phyloP scores from a whole-genome alignment of 2,329 filamentous ascomycete species.

The Fusarium mangiferae region DNA sequence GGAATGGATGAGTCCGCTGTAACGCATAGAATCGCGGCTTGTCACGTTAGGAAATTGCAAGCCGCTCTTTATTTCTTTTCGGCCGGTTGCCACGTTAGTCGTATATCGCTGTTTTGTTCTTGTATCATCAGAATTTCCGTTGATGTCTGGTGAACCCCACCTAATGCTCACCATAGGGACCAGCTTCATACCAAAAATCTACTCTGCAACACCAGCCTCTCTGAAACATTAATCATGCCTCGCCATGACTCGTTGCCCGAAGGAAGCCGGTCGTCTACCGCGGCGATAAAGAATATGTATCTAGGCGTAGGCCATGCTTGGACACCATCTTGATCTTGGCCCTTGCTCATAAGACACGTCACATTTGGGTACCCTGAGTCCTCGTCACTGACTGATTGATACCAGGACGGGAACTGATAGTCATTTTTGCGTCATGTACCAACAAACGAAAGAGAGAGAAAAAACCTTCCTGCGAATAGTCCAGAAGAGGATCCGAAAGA shows the following conservation, averaged over 20 bases:
- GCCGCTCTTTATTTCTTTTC: background rate
- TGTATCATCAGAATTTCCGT: background rate
- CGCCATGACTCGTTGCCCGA: conserved; percentile 30
- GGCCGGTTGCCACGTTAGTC: background rate
- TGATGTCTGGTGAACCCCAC: background rate
- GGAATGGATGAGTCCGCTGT: background rate
- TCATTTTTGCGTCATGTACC: conserved; percentile 20
- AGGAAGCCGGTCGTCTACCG: conserved; percentile 5
- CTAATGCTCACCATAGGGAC: conserved; percentile 3
- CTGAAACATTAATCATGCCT: conserved; percentile 12
- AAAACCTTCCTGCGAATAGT: conserved; percentile 9
- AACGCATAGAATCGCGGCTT: background rate
- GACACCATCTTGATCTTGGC: conserved; percentile 17
- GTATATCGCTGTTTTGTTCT: background rate
- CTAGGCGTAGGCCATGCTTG: background rate
- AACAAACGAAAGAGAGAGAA: background rate
- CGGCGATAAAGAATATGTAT: conserved; percentile 2
- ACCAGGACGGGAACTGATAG: conserved; percentile 33
- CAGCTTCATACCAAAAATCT: conserved; percentile 20
- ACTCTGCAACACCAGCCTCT: conserved; percentile 32
- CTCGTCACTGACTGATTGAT: conserved; percentile 35
- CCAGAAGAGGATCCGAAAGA: conserved; percentile 8
- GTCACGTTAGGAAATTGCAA: background rate
- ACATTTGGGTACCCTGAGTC: conserved; percentile 30
- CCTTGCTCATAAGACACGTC: conserved; percentile 37